Percentiles rank a stretch among this genome's conserved stretches.
These are phyloP conservation scores for Candida sakaeoensis DNA, from an alignment of 805 yeast genomes.

Conservation along the genomic window DNA sequence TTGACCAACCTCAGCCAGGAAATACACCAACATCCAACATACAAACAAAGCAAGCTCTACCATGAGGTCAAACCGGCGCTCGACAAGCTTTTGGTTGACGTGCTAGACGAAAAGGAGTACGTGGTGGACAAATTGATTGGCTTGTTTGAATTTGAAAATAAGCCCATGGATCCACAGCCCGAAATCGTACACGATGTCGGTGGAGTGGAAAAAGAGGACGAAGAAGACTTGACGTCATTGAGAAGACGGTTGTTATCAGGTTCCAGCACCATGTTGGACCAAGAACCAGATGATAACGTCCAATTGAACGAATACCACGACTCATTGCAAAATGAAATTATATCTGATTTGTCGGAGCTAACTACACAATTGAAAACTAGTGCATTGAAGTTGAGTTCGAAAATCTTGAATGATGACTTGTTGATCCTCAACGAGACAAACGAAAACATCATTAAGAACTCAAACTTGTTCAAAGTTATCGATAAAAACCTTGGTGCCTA, in stretches of 20 bases:
- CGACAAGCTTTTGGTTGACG: constrained; percentile 14
- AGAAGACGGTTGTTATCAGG: constrained; percentile 24
- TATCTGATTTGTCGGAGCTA: constrained; percentile 46
- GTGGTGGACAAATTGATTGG: constrained; percentile 16
- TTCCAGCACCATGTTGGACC: constrained; percentile 14
- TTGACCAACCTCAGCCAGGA: not conserved
- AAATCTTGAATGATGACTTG: constrained; percentile 30
- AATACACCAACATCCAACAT: constrained; percentile 2
- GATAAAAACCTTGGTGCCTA: constrained; percentile 37
- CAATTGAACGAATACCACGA: constrained; percentile 36
- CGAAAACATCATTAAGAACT: constrained; percentile 31
- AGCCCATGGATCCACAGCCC: too few species aligned
- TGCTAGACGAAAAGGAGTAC: constrained; percentile 20
- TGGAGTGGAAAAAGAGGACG: not conserved
- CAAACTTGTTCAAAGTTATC: constrained; percentile 26
- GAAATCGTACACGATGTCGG: too few species aligned
- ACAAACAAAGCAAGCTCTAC: constrained; percentile 13
- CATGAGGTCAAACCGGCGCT: constrained; percentile 12
- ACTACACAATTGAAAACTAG: constrained; percentile 46
- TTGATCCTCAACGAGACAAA: constrained; percentile 29
- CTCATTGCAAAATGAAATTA: constrained; percentile 44
- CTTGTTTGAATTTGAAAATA: constrained; percentile 6
- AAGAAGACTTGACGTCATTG: constrained; percentile 19
- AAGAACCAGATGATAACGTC: not conserved
- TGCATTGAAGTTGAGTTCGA: constrained; percentile 40